Evolutionary conservation across 2,329 filamentous ascomycete species (phyloP), one percentile per base, ranked within the genome.

Genomic region (Aspergillus fumigatus): DNA sequence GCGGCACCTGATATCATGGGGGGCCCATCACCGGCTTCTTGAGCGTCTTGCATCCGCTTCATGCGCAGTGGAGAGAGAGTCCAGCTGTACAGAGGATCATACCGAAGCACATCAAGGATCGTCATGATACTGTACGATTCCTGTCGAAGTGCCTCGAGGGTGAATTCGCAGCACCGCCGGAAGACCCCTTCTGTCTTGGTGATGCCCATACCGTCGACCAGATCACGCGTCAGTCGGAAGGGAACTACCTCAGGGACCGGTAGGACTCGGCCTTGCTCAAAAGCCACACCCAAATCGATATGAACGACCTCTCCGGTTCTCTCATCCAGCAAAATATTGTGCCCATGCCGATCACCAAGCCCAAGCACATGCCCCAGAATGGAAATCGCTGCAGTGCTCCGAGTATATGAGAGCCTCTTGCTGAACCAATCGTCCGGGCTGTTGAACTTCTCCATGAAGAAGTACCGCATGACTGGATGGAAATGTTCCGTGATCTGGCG

Each of bases 111-210:
- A 69, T 99, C 95, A 21, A 99, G 84, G 53, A 99, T 92, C 0
- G 94, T 97, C 92, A 97, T 97, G 77, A 99, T 99, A 48, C 89
- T 92, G 71, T 96, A 95, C 11, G 90, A 90, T 72, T 99, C 94
- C 66, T 96, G 89, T n/a, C 94, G 87, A 38, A 99, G 79, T 1
- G 95, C 92, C 60, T 97, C 92, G 32, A 99, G 84, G 0, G 92
- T 97, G 71, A 97, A 97, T 71, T 99, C 95, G 73, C 94, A 99
- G 75, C 93, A 97, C n/a, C 95, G 86, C 7, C 94, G 85, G 78
- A 97, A 99, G 0, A 97, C 92, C 3, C 94, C 94, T 73, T 99
- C 95, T 0, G 92, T 96, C 67, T 90, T 91, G 2, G 90, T 95
- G 63, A 96, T 88, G 27, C 94, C 94, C 90, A 99, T 97, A 26